Evolutionary conservation across 768 basidiomycete genomes (phyloP), one percentile per base, ranked within the genome.

Genomic region (Hygrophorus russula): DNA sequence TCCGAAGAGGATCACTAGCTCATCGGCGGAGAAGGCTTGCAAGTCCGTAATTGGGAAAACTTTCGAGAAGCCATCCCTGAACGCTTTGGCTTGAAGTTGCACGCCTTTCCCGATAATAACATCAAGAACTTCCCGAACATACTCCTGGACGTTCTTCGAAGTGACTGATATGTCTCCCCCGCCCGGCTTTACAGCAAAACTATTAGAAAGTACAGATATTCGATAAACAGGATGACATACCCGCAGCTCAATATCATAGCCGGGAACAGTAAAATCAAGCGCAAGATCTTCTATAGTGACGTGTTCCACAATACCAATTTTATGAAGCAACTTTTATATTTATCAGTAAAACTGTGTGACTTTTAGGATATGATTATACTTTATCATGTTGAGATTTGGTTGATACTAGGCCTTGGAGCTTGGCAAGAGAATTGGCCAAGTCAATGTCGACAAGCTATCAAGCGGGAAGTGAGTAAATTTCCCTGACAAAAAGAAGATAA

Each of bases 231-330:
- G 24, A 20, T 31, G 45, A 60, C 78, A 45, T 57, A 89, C 91
- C 58, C 78, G 77, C 20, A 98, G 72, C 59, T 96, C 90, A 45
- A 98, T 85, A 55, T 92, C 81, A 56, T 94, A 92, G 11, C 96
- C 96, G 7, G 96, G 96, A 13, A 98, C 71, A 6, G 94, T 97
- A 61, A 98, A 99, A 64, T 99, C 96, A 14, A 99, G 74, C 0
- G 85, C 79, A 28, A 99, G 75, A 55, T 98, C 93, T 49, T 88
- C 84, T 13, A 98, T 67, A 15, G 70, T 78, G 30, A 84, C 67
- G 46, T 77, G 62, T 57, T 81, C 75, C 58, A 78, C 68, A 49
- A 71, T 56, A 36, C 71, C 68, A 38, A 78, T 63, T 53, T 81
- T 80, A 47, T 71, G 69, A 37, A 69, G 64, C 19, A 78, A 61